These are phyloP conservation scores for Astraeus odoratus DNA, from an alignment of 768 basidiomycete species.

Conservation along the genomic window DNA sequence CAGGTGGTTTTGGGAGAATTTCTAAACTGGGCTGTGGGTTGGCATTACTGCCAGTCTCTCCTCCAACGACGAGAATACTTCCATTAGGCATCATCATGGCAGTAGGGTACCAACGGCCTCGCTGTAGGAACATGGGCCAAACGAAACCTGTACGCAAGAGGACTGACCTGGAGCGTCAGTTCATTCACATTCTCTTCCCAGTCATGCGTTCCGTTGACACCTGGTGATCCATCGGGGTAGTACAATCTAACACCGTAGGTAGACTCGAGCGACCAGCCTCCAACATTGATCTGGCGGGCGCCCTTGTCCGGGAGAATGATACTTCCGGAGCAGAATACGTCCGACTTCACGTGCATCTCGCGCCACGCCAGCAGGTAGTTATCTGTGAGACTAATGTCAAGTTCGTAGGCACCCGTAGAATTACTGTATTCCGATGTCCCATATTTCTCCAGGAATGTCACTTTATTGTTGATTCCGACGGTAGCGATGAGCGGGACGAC, in stretches of 20 bases:
- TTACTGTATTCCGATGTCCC: slow-evolving; percentile 59
- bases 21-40: slow-evolving; percentile 63
- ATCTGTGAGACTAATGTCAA: slow-evolving; percentile 53
- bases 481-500: slow-evolving; percentile 71
- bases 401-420: slow-evolving; percentile 73
- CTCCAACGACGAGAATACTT: slow-evolving; percentile 66
- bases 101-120: slow-evolving; percentile 67
- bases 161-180: slow-evolving; percentile 52
- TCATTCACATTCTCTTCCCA: slow-evolving; percentile 68
- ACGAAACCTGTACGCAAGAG: background rate
- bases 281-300: slow-evolving; percentile 30
- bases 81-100: slow-evolving; percentile 69
- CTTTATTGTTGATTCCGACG: slow-evolving; percentile 74
- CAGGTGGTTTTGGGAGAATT: slow-evolving; percentile 58
- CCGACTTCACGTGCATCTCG: slow-evolving; percentile 66
- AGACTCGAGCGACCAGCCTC: slow-evolving; percentile 58
- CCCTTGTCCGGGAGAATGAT: slow-evolving; percentile 71
- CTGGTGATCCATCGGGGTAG: slow-evolving; percentile 58
- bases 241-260: slow-evolving; percentile 71
- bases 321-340: slow-evolving; percentile 75
- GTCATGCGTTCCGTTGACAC: slow-evolving; percentile 68
- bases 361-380: slow-evolving; percentile 53
- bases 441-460: slow-evolving; percentile 69
- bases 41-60: slow-evolving; percentile 66
- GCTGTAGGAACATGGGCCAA: slow-evolving; percentile 25